These are phyloP conservation scores for Yarrowia deformans DNA, from an alignment of 805 yeast genomes.

Conservation along the genomic window DNA sequence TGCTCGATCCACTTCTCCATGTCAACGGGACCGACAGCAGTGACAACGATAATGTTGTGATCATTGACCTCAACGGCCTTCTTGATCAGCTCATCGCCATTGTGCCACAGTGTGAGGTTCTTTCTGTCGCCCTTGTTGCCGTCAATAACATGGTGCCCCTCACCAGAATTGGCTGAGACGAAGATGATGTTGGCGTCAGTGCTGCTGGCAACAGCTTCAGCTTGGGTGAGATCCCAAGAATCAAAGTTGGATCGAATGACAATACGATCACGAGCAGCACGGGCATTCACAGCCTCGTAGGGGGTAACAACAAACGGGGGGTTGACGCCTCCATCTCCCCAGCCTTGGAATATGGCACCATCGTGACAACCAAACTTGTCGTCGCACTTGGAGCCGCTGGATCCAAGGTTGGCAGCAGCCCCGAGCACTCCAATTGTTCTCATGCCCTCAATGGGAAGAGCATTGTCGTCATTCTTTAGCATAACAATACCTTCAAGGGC, in stretches of 20 bases:
- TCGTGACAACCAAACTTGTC: constrained; percentile 60
- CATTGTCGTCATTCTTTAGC: constrained; percentile 60
- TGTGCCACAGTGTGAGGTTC: constrained; percentile 63
- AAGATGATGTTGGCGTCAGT: constrained; percentile 63
- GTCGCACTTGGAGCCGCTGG: constrained; percentile 59
- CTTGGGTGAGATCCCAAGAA: constrained; percentile 19
- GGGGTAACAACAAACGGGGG: constrained; percentile 67
- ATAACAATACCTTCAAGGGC: constrained; percentile 64
- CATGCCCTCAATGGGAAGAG: constrained; percentile 59
- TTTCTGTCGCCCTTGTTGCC: constrained; percentile 66
- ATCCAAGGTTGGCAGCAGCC: constrained; percentile 59
- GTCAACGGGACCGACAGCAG: constrained; percentile 66
- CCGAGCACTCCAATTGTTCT: constrained; percentile 51
- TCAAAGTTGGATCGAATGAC: constrained; percentile 24
- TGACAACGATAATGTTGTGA: constrained; percentile 65
- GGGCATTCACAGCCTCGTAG: constrained; percentile 59
- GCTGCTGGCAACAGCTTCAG: constrained; percentile 23
- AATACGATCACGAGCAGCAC: constrained; percentile 52
- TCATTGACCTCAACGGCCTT: constrained; percentile 59
- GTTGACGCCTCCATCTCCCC: constrained; percentile 70
- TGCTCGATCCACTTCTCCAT: constrained; percentile 64
- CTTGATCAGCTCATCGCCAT: constrained; percentile 62
- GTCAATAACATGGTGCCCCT: constrained; percentile 65
- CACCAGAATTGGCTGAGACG: constrained; percentile 64
- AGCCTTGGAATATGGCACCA: constrained; percentile 65